Percentiles rank a stretch among this genome's conserved stretches.
Conservation (phyloP, 345 rosid species). For the Murraya paniculata region DNA sequence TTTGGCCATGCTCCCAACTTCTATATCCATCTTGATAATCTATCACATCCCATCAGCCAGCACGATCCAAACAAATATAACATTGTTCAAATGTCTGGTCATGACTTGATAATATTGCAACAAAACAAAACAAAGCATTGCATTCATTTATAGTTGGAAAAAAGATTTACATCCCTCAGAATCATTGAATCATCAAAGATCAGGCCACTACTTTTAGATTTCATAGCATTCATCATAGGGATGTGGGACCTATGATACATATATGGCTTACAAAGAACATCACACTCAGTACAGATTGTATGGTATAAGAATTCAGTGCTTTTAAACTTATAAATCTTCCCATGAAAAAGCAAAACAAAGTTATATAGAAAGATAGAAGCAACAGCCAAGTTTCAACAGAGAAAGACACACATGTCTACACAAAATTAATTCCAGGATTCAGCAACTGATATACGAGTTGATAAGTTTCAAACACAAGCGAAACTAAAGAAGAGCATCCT, state of each 20-base stretch:
- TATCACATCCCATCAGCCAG: neutral
- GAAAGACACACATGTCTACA: neutral
- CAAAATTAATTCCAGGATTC: neutral
- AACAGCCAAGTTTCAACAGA: neutral
- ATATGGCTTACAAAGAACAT: too few relatives aligned
- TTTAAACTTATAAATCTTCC: neutral
- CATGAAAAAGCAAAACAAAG: neutral
- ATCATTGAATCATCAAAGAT: slow-evolving; percentile 7
- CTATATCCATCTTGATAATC: neutral
- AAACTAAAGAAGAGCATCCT: neutral
- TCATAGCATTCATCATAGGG: neutral
- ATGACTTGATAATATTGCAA: neutral
- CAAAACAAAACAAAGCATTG: neutral
- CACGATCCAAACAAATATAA: neutral
- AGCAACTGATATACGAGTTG: neutral
- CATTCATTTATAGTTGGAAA: neutral
- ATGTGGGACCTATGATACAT: too few relatives aligned
- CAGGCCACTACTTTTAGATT: slow-evolving; percentile 15
- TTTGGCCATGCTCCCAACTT: neutral
- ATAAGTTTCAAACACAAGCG: neutral
- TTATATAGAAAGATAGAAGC: neutral
- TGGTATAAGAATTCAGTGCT: neutral
- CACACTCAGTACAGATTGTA: neutral
- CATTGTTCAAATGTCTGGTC: neutral
- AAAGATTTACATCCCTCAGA: slow-evolving; percentile 10